phyloP scores from a whole-genome alignment of 768 basidiomycete genomes.

The Kondoa malvinella region DNA sequence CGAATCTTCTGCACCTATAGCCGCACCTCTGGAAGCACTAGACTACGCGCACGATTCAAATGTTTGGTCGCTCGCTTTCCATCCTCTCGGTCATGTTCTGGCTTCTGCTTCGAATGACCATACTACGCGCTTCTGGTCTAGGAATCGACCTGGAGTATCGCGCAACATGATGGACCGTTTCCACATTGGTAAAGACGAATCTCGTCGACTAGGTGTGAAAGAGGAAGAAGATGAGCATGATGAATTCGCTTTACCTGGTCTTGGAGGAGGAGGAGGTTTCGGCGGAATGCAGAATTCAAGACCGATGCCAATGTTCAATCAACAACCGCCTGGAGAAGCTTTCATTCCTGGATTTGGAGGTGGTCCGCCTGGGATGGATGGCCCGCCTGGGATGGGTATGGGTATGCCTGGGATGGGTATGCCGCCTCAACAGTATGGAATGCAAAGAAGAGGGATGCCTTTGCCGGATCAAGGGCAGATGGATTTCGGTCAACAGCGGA shows the following conservation, averaged over 20 bases:
- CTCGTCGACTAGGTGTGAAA: slow-evolving; percentile 47
- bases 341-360: neutral
- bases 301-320: neutral
- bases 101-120: slow-evolving; percentile 93
- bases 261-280: neutral
- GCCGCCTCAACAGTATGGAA: neutral
- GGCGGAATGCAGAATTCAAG: neutral
- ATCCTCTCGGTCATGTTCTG: slow-evolving; percentile 87
- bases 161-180: slow-evolving; percentile 21
- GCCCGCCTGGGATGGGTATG: neutral
- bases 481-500: neutral
- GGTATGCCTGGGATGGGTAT: neutral
- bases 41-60: slow-evolving; percentile 88
- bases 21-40: slow-evolving; percentile 41
- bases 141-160: slow-evolving; percentile 31
- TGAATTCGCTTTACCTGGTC: slow-evolving; percentile 59
- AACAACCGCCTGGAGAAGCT: neutral
- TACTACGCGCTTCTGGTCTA: slow-evolving; percentile 96
- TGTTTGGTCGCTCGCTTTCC: slow-evolving; percentile 87
- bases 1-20: slow-evolving; percentile 37
- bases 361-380: neutral
- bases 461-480: neutral
- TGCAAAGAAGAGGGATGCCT: neutral
- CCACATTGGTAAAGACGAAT: slow-evolving; percentile 53
- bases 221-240: slow-evolving; percentile 32